These are phyloP conservation scores for Ascochyta clinopodiicola DNA, from an alignment of 2,329 filamentous ascomycete species.

Conservation along the genomic window DNA sequence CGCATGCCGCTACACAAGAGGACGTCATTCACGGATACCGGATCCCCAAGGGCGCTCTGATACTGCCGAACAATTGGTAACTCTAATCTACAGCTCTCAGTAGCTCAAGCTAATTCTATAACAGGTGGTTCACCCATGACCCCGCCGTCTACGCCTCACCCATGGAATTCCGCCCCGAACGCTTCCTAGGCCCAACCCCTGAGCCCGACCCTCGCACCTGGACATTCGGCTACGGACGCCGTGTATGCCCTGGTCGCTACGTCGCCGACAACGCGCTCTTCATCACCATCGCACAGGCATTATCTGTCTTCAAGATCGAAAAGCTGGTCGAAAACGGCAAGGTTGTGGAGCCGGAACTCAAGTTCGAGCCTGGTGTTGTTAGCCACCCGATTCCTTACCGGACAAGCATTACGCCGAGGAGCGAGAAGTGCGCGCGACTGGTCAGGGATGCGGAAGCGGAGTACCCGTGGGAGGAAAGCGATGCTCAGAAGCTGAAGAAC, in stretches of 20 bases:
- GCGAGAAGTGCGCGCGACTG: constrained; percentile 39
- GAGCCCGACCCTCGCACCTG: constrained; percentile 50
- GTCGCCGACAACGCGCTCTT: constrained; percentile 53
- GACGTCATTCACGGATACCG: constrained; percentile 48
- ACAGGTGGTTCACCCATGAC: constrained; percentile 53
- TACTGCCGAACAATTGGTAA: constrained; percentile 51
- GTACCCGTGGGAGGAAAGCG: constrained; percentile 51
- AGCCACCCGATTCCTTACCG: constrained; percentile 50
- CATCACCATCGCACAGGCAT: constrained; percentile 51
- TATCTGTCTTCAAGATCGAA: constrained; percentile 57
- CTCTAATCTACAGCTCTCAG: not conserved
- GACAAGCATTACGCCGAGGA: constrained; percentile 45
- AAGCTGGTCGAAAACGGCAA: constrained; percentile 49
- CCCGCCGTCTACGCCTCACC: constrained; percentile 48
- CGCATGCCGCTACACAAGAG: constrained; percentile 43
- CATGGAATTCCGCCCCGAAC: constrained; percentile 53
- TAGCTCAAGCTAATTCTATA: not conserved
- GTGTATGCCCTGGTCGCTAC: constrained; percentile 52
- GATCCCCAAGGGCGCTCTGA: constrained; percentile 52
- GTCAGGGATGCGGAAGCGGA: constrained; percentile 43
- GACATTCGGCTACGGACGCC: constrained; percentile 53
- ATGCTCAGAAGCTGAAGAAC: constrained; percentile 38
- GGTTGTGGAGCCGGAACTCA: constrained; percentile 44
- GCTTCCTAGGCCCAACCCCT: constrained; percentile 47
- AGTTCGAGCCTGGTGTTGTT: constrained; percentile 48